Evolutionary conservation across 805 yeast genomes (phyloP), one percentile per base, ranked within the genome.

Genomic region (Saitoella complicata): DNA sequence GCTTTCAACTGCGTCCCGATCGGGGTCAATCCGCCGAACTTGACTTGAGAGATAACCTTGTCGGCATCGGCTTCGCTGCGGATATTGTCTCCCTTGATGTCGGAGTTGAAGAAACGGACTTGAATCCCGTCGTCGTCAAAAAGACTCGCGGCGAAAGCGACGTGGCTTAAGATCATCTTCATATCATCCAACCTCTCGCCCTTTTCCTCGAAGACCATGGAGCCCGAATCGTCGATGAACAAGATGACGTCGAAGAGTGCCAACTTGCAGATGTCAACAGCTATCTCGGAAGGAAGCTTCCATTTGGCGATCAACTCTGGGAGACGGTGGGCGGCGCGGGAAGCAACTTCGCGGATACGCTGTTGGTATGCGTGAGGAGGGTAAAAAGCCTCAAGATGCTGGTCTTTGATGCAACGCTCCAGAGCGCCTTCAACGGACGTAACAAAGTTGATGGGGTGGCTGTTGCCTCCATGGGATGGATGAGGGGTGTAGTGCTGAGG

Each of bases 141-240:
- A 40, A 56, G 47, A 9, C 59, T 44, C 7, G 56, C 58, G n/a
- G 58, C 60, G 42, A 48, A 57, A 6, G 59, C 57, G 11, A 50
- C 50, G 10, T 58, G 45, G 34, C 49, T 41, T 36, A 58, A 45
- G 31, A 57, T 57, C 38, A 56, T 45, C 50, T 58, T 55, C 40
- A 58, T 49, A 42, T 58, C 61, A 37, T 55, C 59, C 38, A 58
- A 54, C 38, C 62, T 53, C 45, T 55, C 57, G 6, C 61, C 62
- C 45, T 53, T 54, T 47, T 57, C 60, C 45, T 55, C 60, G 42
- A 57, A 55, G 4, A 57, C 53, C 61, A 58, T 58, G 34, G 61
- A 58, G 12, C 61, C 61, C 9, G 62, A 58, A 41, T 58, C 62
- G 42, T 58, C 61, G 32, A 55, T 51, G 41, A 48, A 58, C 7